Conservation (phyloP, 31 red algal genomes). For the Asparagopsis taxiformis region DNA sequence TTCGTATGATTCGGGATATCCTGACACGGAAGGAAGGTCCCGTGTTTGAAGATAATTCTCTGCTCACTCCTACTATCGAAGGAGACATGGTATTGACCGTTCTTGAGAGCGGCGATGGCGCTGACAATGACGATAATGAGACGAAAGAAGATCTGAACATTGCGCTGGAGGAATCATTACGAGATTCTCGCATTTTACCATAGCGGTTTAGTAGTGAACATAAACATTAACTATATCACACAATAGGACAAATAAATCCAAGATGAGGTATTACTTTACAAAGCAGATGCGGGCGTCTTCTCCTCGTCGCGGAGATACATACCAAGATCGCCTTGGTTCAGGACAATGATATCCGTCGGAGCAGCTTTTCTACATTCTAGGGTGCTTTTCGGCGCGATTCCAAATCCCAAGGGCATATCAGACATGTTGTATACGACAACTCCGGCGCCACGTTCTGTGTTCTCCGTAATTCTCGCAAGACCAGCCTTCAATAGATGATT, state of each 20-base stretch:
- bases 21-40: conserved; percentile 5
- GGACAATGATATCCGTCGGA: conserved; percentile 89
- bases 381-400: conserved; percentile 75
- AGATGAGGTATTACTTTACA: conserved; percentile 18
- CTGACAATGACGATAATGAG: conserved; percentile 14
- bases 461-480: conserved; percentile 82
- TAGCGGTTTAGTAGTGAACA: neutral
- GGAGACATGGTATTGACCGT: conserved; percentile 54
- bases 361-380: conserved; percentile 81
- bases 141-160: conserved; percentile 5
- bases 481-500: conserved; percentile 95
- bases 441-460: conserved; percentile 56
- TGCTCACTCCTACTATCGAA: conserved; percentile 37
- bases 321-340: conserved; percentile 95
- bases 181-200: conserved; percentile 24
- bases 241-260: neutral
- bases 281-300: conserved; percentile 67
- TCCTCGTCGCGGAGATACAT: conserved; percentile 91
- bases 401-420: conserved; percentile 92
- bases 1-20: neutral
- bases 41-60: conserved; percentile 26
- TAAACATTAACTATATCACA: neutral
- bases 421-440: conserved; percentile 93
- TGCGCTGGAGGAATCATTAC: conserved; percentile 32
- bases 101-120: conserved; percentile 32